Base-by-base conservation (phyloP, 257 asterid species). In the Nicotiana tabacum region DNA sequence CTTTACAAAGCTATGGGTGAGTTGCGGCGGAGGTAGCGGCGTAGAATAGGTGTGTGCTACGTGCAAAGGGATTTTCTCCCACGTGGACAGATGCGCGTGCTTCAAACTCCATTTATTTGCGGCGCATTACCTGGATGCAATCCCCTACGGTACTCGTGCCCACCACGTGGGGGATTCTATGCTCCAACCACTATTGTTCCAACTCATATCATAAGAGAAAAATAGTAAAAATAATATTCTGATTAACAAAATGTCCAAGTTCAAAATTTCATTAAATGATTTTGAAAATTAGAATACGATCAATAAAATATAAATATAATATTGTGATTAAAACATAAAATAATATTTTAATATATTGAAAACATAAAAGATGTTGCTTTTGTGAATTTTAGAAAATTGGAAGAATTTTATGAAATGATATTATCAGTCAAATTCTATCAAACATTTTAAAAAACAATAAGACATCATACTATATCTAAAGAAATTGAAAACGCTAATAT, bases 21-120 rank as follows among this genome's bases (percentile, higher is more conserved):
- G 53, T 65, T 78, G 62, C 77, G 86, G 83, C 88, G 86, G 83
- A 80, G 70, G 33, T 37, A 62, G 27, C 84, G 90, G 89, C 85
- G 86, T 32, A 64, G 83, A 77, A 8, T 27, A 35, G 80, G 80
- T 55, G 53, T 29, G 33, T 27, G 76, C n/a, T 60, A 37, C 37
- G 62, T 66, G 78, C 9, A 32, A 35, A 9, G 80, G 39, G 53
- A 16, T 76, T 2, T 66, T 32, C 39, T 12, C 27, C 6, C 89
- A 87, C 85, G 87, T 87, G 90, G 77, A 39, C 80, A 48, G 82
- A 83, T 66, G 77, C 67, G 33, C 33, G 8, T 21, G 67, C 51
- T 82, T 32, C 85, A 66, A 11, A 2, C 29, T 66, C 33, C 67
- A 66, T 66, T 55, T 83, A 51, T 84, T 86, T 82, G 88, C 89